Base-by-base conservation (phyloP, 805 yeast genomes). In the Saccharomycopsis fodiens region DNA sequence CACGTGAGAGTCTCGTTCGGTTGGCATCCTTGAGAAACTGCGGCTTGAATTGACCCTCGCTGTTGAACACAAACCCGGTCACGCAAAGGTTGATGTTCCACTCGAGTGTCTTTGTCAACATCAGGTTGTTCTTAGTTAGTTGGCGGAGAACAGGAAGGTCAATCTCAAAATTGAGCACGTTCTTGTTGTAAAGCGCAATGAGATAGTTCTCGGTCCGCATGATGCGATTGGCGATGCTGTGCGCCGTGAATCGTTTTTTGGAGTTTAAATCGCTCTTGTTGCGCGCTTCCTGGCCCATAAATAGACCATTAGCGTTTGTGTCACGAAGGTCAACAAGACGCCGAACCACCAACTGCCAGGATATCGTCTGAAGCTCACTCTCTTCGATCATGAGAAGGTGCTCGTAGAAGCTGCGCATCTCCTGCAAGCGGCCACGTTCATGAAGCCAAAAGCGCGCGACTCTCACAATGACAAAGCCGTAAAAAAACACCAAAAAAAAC, bases 151-250 rank as follows among this genome's bases (percentile, higher is more conserved):
- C 19, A 0, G 81, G 79, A 2, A 77, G 51, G 1, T 81, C 78
- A 15, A 87, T 59, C 0, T 83, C 70, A 20, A 85, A 65, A 56
- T 84, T 83, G 36, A 91, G 63, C 1, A 91, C 66, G 48, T 84
- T 78, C 54, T 80, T 85, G 62, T 87, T 89, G 56, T 85, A 79
- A 54, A 93, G 64, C 1, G 97, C 96, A 58, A 93, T 87, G 71
- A 88, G 72, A 61, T 89, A 93, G 59, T 93, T 93, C 50, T 93
- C 98, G 54, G 81, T 85, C 50, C 99, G 70, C 98, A 93, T 89
- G 46, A 93, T 84, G 48, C 98, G 70, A 59, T 93, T 94, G 12
- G 97, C 97, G 42, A 93, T 85, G 56, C 83, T 93, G 61, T 89
- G 96, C 3, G 97, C 95, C 57, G 85, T 91, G 44, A 93, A 70